Base-by-base conservation (phyloP, 768 basidiomycete species). In the Lyophyllum atratum region DNA sequence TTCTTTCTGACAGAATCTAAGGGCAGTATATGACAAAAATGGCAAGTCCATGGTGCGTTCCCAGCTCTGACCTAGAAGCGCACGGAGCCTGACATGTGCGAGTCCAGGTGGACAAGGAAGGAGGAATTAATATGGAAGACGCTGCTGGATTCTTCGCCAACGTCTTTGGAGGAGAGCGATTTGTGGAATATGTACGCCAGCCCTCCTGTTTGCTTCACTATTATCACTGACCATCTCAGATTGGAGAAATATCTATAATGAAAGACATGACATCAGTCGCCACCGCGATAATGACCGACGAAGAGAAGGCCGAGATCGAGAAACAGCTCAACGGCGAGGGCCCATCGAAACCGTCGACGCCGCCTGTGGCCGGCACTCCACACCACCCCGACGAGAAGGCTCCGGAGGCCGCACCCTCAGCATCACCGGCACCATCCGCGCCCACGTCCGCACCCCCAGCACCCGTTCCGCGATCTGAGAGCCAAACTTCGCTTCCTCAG, bases 161-260 rank as follows among this genome's bases (percentile, higher is more conserved):
- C 66, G 92, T 98, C 15, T 99, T 99, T 69, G 95, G 95, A 51
- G 96, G 97, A 22, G 95, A 96, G 66, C 83, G 90, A 24, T 97
- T 97, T 70, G 74, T 78, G 56, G 93, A 95, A 69, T 94, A 93
- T 67, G 93, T 95, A 71, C 71, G 93, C 80, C 26, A 19, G 10
- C 46, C 19, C 14, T 17, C 45, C 37, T 44, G n/a, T 11, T 53
- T 6, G 34, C 54, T 28, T 15, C 31, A 6, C 47, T 17, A 28
- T 46, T 22, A 33, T 44, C 25, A 39, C 39, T 49, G 22, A 49
- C 44, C 28, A 26, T 47, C 26, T 42, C 70, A 97, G 95, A 96
- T 98, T 59, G 96, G 96, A 56, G 96, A 98, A 76, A 95, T 99
- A 53, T 89, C 90, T 6, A 80, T 98, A 37, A 93, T 97, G 85